These are phyloP conservation scores for Mortierella polycephala DNA, from an alignment of 371 early-diverging fungal species.

Conservation along the genomic window DNA sequence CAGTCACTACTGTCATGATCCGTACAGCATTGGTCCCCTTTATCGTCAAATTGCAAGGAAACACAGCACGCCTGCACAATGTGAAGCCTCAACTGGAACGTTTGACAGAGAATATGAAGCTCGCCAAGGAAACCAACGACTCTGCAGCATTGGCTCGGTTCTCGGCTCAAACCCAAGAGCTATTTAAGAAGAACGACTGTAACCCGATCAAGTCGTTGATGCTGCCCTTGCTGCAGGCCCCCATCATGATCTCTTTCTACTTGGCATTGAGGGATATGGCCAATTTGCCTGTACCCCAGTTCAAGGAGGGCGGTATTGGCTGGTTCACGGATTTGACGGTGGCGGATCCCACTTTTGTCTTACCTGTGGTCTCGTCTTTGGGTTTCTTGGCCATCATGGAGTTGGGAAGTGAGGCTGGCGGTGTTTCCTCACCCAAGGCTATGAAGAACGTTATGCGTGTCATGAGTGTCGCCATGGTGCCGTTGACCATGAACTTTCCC, in stretches of 20 bases:
- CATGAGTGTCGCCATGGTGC: constrained; percentile 70
- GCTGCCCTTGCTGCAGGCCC: constrained; percentile 78
- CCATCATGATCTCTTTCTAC: constrained; percentile 93
- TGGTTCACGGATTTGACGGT: constrained; percentile 90
- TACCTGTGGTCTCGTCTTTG: constrained; percentile 81
- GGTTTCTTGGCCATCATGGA: constrained; percentile 84
- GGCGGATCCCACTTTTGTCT: constrained; percentile 84
- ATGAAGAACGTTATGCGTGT: constrained; percentile 81
- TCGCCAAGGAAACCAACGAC: constrained; percentile 70
- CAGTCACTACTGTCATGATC: constrained; percentile 73
- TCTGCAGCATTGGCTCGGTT: constrained; percentile 62
- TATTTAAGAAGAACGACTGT: constrained; percentile 75
- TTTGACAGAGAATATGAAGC: constrained; percentile 72
- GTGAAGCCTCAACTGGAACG: constrained; percentile 80
- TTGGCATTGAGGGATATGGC: constrained; percentile 87
- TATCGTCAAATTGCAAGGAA: constrained; percentile 79
- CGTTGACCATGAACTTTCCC: constrained; percentile 80
- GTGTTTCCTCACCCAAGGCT: constrained; percentile 40
- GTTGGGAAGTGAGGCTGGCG: constrained; percentile 68
- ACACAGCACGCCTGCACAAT: constrained; percentile 77
- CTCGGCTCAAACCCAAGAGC: constrained; percentile 63
- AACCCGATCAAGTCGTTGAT: constrained; percentile 73
- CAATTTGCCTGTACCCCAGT: constrained; percentile 84
- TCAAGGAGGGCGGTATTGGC: constrained; percentile 76
- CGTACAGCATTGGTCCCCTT: constrained; percentile 83